Conservation (phyloP, 441 rosid genomes). For the Macaranga tanarius region DNA sequence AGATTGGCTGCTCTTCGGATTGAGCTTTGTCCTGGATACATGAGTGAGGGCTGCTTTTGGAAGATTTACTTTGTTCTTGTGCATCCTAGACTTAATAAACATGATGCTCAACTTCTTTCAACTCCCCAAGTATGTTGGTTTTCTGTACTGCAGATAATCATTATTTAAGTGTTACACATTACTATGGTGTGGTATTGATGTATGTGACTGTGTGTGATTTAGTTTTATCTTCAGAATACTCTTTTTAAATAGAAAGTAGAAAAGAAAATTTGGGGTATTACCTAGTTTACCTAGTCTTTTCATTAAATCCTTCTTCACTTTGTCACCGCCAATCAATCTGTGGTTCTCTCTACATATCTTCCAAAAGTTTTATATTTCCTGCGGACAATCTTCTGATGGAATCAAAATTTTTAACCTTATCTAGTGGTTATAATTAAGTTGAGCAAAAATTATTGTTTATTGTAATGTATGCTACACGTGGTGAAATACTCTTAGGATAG, state of each 20-base stretch:
- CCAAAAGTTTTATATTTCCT: background rate
- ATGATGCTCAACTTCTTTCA: slow-evolving; percentile 73
- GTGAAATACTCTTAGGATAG: background rate
- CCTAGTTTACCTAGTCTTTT: background rate
- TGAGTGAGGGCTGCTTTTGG: slow-evolving; percentile 93
- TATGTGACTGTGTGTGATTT: background rate
- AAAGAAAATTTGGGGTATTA: background rate
- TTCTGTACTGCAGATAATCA: background rate
- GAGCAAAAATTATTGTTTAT: background rate
- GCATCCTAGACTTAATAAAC: slow-evolving; percentile 74
- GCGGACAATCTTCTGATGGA: background rate
- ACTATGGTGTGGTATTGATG: background rate
- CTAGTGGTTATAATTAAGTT: background rate
- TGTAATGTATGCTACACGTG: background rate
- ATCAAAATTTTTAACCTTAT: slow-evolving; percentile 1
- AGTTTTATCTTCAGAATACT: background rate
- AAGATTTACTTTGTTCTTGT: slow-evolving; percentile 86
- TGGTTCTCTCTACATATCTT: background rate
- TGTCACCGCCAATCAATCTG: no score
- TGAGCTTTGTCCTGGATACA: slow-evolving; percentile 76
- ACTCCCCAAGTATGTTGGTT: slow-evolving; percentile 66
- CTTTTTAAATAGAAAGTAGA: background rate
- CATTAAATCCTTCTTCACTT: background rate
- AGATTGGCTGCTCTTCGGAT: slow-evolving; percentile 75
- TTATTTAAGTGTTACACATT: background rate